These are phyloP conservation scores for Carallia brachiata DNA, from an alignment of 345 rosid species.

Conservation along the genomic window DNA sequence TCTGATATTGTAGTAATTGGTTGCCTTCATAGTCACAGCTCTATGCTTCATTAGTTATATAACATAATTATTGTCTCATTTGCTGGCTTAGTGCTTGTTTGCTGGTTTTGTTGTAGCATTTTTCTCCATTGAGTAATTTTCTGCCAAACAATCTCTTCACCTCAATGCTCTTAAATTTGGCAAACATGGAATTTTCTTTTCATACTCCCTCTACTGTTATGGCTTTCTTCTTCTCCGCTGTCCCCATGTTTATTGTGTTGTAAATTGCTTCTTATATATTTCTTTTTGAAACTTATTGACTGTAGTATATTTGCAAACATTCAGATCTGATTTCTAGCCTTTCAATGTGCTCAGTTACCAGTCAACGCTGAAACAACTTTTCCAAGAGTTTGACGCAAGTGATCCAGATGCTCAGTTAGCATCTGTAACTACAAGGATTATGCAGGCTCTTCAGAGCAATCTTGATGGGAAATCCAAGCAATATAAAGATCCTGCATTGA, in stretches of 20 bases:
- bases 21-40: too few relatives aligned
- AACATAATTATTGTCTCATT: not conserved
- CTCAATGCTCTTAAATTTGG: constrained; percentile 4
- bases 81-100: not conserved
- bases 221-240: not conserved
- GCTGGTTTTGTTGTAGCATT: not conserved
- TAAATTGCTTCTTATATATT: not conserved
- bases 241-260: not conserved
- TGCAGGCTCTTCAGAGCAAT: constrained; percentile 86
- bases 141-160: not conserved
- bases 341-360: constrained; percentile 57
- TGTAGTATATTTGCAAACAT: constrained; percentile 3
- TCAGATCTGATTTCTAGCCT: constrained; percentile 16
- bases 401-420: constrained; percentile 66
- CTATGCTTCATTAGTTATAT: too few relatives aligned
- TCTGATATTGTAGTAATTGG: too few relatives aligned
- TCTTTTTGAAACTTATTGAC: not conserved
- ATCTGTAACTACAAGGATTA: constrained; percentile 69
- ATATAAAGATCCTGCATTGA: constrained; percentile 85
- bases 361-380: constrained; percentile 76
- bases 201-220: not conserved
- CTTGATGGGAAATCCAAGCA: constrained; percentile 95
- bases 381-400: constrained; percentile 62
- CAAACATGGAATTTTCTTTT: not conserved
- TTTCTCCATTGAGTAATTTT: too few relatives aligned